Percentiles rank a stretch among this genome's conserved stretches.
phyloP scores from a whole-genome alignment of 164 flowering plant genomes.

The Aristolochia fimbriata region DNA sequence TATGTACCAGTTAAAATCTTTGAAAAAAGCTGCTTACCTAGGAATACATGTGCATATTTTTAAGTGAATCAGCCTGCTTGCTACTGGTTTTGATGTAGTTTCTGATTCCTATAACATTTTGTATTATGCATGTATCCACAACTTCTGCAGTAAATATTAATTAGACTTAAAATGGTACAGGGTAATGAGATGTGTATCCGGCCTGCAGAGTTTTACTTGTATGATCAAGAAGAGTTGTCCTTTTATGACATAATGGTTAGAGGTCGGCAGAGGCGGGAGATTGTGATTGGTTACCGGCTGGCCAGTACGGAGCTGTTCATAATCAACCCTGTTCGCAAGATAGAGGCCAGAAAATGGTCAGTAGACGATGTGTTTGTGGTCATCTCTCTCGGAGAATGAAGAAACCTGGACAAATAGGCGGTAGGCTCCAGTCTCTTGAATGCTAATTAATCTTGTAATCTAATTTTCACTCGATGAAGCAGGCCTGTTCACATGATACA shows the following conservation, averaged over 20 bases:
- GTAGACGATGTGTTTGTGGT: conserved; percentile 81
- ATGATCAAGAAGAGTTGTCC: conserved; percentile 72
- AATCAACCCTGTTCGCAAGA: conserved; percentile 58
- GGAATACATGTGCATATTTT: too few relatives aligned
- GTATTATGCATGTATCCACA: too few relatives aligned
- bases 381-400: conserved; percentile 41
- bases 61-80: too few relatives aligned
- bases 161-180: conserved; percentile 23
- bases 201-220: conserved; percentile 79
- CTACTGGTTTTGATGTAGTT: too few relatives aligned
- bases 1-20: background rate
- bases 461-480: background rate
- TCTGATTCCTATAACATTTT: too few relatives aligned
- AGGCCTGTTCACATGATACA: background rate
- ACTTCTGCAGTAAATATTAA: background rate
- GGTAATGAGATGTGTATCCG: conserved; percentile 85
- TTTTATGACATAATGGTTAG: conserved; percentile 70
- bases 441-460: background rate
- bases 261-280: conserved; percentile 71
- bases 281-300: conserved; percentile 77
- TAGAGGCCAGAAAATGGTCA: conserved; percentile 60
- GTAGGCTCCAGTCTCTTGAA: background rate
- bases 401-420: background rate
- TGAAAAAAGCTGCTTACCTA: too few relatives aligned
- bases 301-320: conserved; percentile 53